A percentile compares a stretch with the other conserved stretches of the same genome.
Conservation (phyloP, 1,139 yeast genomes). For the Blastobotrys ciferrii region DNA sequence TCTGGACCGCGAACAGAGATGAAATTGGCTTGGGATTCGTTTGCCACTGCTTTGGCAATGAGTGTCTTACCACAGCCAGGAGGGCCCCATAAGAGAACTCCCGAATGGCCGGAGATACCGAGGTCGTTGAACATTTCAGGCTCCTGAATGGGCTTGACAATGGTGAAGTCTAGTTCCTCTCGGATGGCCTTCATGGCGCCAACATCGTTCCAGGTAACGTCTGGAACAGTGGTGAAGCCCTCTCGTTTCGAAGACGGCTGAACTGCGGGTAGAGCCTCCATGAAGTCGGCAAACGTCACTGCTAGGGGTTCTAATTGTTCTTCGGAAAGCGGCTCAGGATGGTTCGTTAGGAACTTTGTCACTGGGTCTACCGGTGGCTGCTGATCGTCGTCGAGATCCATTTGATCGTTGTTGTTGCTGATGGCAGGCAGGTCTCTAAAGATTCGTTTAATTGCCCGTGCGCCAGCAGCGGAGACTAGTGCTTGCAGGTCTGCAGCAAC, state of each 20-base stretch:
- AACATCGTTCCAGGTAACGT: constrained; percentile 91
- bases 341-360: constrained; percentile 55
- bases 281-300: constrained; percentile 75
- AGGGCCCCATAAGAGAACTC: constrained; percentile 98
- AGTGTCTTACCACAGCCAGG: constrained; percentile 96
- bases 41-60: constrained; percentile 92
- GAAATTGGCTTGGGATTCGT: constrained; percentile 90
- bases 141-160: constrained; percentile 91
- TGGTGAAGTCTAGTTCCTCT: constrained; percentile 92
- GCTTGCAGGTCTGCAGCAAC: constrained; percentile 98
- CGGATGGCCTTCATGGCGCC: constrained; percentile 84
- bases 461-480: constrained; percentile 92
- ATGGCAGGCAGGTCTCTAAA: constrained; percentile 42
- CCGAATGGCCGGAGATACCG: constrained; percentile 96
- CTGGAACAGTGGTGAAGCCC: constrained; percentile 98
- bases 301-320: constrained; percentile 73
- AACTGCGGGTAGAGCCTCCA: constrained; percentile 82
- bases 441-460: constrained; percentile 88
- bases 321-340: constrained; percentile 74
- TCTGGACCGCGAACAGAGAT: constrained; percentile 96
- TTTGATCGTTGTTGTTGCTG: constrained; percentile 17
- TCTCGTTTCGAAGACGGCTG: constrained; percentile 98
- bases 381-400: constrained; percentile 19
- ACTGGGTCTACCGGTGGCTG: constrained; percentile 11
- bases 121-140: constrained; percentile 89